These are phyloP conservation scores for Penicillium sp. DNA, from an alignment of 2,329 filamentous ascomycete genomes.

Conservation along the genomic window DNA sequence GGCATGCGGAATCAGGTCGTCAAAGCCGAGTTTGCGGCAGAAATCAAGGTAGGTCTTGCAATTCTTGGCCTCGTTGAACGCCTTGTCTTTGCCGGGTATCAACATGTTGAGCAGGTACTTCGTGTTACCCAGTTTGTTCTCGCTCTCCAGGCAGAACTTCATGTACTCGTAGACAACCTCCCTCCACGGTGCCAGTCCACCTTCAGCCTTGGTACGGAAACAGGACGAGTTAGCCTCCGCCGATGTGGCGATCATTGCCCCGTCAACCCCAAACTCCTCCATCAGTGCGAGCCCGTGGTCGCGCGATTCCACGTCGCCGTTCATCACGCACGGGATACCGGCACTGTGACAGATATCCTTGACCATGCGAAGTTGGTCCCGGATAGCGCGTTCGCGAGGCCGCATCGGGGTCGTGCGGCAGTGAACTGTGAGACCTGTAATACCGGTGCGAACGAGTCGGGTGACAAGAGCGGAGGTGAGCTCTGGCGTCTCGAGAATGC, in stretches of 20 bases:
- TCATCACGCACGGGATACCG: conserved; percentile 92
- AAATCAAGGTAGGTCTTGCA: conserved; percentile 73
- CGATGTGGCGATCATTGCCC: conserved; percentile 94
- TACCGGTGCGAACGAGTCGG: conserved; percentile 81
- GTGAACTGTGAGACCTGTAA: conserved; percentile 89
- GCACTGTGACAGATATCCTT: conserved; percentile 77
- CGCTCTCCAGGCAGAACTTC: conserved; percentile 70
- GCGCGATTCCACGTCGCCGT: conserved; percentile 82
- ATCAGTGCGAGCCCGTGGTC: conserved; percentile 74
- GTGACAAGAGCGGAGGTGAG: conserved; percentile 78
- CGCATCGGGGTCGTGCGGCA: conserved; percentile 97
- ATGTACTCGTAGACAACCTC: conserved; percentile 80
- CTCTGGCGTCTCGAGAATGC: conserved; percentile 76
- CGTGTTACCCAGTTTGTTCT: conserved; percentile 90
- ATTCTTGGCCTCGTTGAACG: conserved; percentile 64
- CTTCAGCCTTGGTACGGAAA: conserved; percentile 72
- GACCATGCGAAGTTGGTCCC: conserved; percentile 84
- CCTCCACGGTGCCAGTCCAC: conserved; percentile 73
- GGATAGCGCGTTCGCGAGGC: conserved; percentile 82
- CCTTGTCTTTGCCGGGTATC: conserved; percentile 75
- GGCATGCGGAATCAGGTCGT: conserved; percentile 67
- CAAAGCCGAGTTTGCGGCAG: conserved; percentile 67
- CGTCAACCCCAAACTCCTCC: conserved; percentile 81
- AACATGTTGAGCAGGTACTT: conserved; percentile 88
- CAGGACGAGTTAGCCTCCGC: conserved; percentile 91